Evolutionary conservation across 805 yeast genomes (phyloP).

Genomic region (Wickerhamiella azymoides): DNA sequence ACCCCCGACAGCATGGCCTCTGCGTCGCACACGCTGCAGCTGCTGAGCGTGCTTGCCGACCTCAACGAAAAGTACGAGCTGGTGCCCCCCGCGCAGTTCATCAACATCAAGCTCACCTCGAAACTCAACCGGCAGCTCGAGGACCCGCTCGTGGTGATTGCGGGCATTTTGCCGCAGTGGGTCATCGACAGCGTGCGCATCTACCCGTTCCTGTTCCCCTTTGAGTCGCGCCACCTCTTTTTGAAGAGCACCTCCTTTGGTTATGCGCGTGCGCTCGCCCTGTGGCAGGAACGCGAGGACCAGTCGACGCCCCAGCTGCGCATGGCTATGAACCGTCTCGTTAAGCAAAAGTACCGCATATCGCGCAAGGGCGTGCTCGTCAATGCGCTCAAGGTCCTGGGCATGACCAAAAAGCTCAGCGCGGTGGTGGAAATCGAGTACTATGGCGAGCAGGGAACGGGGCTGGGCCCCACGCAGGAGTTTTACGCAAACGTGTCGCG

Average conservation of each 20-base stretch:
- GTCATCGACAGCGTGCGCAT: conserved; percentile 54
- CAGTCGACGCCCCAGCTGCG: conserved; percentile 9
- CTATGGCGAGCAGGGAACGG: conserved; percentile 87
- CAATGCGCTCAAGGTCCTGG: conserved; percentile 68
- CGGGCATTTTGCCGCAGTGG: conserved; percentile 83
- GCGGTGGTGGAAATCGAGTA: conserved; percentile 77
- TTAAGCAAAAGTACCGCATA: conserved; percentile 67
- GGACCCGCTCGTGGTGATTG: conserved; percentile 76
- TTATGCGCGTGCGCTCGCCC: conserved; percentile 62
- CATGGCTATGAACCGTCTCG: conserved; percentile 47
- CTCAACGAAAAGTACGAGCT: conserved; percentile 1
- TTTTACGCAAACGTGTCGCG: conserved; percentile 72
- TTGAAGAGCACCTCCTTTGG: conserved; percentile 86
- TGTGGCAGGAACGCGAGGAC: conserved; percentile 43
- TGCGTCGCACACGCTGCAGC: conserved; percentile 1
- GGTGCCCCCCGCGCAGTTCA: conserved; percentile 29
- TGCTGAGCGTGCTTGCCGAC: conserved; percentile 1
- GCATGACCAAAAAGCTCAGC: conserved; percentile 63
- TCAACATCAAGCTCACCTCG: conserved; percentile 72
- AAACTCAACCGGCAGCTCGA: conserved; percentile 78
- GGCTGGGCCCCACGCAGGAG: conserved; percentile 90
- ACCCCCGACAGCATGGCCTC: conserved; percentile 9
- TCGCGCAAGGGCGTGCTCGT: conserved; percentile 55
- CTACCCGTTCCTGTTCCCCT: conserved; percentile 72
- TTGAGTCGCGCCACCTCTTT: conserved; percentile 64